Evolutionary conservation across 129 eudicot genomes (phyloP), one percentile per base, ranked within the genome.

Genomic region (Tanacetum coccineum): DNA sequence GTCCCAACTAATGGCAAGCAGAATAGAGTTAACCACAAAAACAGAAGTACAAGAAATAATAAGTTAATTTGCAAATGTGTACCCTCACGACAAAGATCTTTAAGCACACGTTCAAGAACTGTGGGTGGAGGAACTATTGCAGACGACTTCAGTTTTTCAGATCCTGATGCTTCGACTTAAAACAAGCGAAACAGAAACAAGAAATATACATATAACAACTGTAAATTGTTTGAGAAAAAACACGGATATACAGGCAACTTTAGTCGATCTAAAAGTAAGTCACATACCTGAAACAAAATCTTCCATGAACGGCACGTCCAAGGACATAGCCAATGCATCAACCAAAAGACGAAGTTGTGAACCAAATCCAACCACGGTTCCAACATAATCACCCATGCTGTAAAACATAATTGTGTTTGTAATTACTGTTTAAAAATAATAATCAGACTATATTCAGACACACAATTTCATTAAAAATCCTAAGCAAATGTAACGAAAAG

Each of bases 61-160:
- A 36, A 7, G 10, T 36, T 36, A 36, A 36, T 36, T 6, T 6
- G 40, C 40, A 6, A 36, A 36, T 36, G 42, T 7, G 62, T 71
- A 86, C 98, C 98, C 7, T 84, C 86, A 47, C 81, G 90, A 82
- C 88, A 93, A 58, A 93, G 95, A 76, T 93, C 96, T 79, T 88
- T 93, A 12, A 93, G 90, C 54, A 93, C 96, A 62, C 98, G 96
- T 72, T 88, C 98, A 82, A 93, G 95, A 79, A 89, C 98, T 17
- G 95, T 88, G 14, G 96, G 98, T 28, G 96, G 96, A 62, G 98
- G 96, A 65, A 88, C 73, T 36, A 87, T 83, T 18, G 95, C 91
- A 48, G 92, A 74, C 53, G 95, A 82, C 86, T 80, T 93, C 66
- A 84, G 49, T 51, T 70, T 79, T 44, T 93, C 92, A 32, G 96